These are phyloP conservation scores for Polyporus arcularius DNA, from an alignment of 768 basidiomycete species.

Conservation along the genomic window DNA sequence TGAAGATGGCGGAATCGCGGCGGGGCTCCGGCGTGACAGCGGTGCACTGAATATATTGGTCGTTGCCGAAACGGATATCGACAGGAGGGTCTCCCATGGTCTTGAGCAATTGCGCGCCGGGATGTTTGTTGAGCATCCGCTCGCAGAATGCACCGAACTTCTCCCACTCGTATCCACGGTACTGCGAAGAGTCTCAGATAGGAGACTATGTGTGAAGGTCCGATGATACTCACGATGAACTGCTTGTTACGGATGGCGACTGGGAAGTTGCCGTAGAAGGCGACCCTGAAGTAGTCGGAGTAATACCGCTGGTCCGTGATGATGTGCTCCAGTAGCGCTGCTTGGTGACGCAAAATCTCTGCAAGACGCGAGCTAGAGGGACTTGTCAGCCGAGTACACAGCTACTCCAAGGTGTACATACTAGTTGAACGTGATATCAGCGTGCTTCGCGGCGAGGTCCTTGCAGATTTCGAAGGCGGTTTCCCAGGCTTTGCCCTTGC, in stretches of 20 bases:
- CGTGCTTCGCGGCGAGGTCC: constrained; percentile 87
- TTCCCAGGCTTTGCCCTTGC: constrained; percentile 98
- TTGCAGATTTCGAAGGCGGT: constrained; percentile 91
- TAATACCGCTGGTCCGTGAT: constrained; percentile 82
- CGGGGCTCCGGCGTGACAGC: constrained; percentile 86
- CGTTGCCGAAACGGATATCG: constrained; percentile 75
- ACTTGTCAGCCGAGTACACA: neutral
- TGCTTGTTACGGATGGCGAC: constrained; percentile 83
- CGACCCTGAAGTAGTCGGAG: constrained; percentile 91
- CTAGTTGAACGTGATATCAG: constrained; percentile 90
- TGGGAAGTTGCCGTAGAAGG: constrained; percentile 92
- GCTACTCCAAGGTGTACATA: constrained; percentile 37
- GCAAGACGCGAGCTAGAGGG: constrained; percentile 68
- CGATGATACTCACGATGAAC: constrained; percentile 66
- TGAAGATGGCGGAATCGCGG: constrained; percentile 73
- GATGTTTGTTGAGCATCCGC: constrained; percentile 88
- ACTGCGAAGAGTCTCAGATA: constrained; percentile 43
- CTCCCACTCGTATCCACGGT: constrained; percentile 95
- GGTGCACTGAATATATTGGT: constrained; percentile 88
- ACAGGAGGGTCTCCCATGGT: constrained; percentile 73
- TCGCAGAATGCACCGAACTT: constrained; percentile 90
- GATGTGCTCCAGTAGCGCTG: constrained; percentile 85
- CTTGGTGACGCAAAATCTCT: constrained; percentile 85
- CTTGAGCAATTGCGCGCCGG: constrained; percentile 79
- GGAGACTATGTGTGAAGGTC: neutral